Evolutionary conservation across 2,329 filamentous ascomycete species (phyloP).

Genomic region (Fusarium poae): DNA sequence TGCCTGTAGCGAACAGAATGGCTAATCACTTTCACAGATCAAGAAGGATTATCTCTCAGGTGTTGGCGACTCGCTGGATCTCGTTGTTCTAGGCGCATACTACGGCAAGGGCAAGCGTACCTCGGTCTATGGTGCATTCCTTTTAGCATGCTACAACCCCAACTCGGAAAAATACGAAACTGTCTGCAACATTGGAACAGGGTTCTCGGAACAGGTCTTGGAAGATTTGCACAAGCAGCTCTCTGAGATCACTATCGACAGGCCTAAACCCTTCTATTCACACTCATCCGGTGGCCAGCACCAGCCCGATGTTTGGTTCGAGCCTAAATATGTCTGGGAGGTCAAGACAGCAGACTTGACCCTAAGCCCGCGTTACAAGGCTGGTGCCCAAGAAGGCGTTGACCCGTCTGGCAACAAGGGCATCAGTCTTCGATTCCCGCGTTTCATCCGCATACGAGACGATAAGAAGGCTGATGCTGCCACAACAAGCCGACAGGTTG

Average conservation of each 20-base stretch:
- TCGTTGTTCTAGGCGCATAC: slow-evolving; percentile 96
- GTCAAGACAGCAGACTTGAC: slow-evolving; percentile 97
- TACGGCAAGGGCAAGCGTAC: slow-evolving; percentile 95
- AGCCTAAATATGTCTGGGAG: slow-evolving; percentile 95
- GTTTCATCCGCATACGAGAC: slow-evolving; percentile 91
- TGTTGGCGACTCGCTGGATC: slow-evolving; percentile 93
- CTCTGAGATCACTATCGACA: slow-evolving; percentile 83
- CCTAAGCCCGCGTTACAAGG: slow-evolving; percentile 91
- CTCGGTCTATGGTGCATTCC: slow-evolving; percentile 93
- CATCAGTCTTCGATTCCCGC: slow-evolving; percentile 89
- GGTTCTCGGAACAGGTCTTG: slow-evolving; percentile 95
- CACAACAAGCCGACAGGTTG: slow-evolving; percentile 85
- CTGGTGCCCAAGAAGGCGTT: slow-evolving; percentile 85
- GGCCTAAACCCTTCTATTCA: slow-evolving; percentile 92
- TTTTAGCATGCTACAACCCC: slow-evolving; percentile 93
- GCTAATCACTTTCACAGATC: slow-evolving; percentile 66
- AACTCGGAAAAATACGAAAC: slow-evolving; percentile 87
- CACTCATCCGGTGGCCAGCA: slow-evolving; percentile 88
- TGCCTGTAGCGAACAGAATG: slow-evolving; percentile 67
- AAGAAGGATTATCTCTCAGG: slow-evolving; percentile 98
- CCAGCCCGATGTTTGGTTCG: slow-evolving; percentile 98
- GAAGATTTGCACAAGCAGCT: slow-evolving; percentile 85
- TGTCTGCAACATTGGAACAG: slow-evolving; percentile 98
- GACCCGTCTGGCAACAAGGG: slow-evolving; percentile 79
- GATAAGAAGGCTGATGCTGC: slow-evolving; percentile 97